A percentile compares a stretch with the other conserved stretches of the same genome.
Evolutionary conservation across 2,329 filamentous ascomycete species (phyloP).

Genomic region (Colletotrichum musae): DNA sequence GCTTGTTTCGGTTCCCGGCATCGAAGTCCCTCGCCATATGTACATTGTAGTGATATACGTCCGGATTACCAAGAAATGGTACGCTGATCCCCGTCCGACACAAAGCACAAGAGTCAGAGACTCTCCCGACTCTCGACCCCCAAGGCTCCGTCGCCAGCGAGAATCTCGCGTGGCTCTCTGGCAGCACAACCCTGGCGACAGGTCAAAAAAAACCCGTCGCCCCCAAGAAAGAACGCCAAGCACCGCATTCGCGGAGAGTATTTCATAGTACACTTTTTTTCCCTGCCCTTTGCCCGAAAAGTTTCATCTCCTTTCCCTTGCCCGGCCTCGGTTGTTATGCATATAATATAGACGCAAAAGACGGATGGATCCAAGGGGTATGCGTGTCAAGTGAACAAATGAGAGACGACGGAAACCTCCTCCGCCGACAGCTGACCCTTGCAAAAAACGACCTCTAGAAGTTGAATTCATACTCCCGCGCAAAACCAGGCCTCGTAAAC

Average conservation of each 20-base stretch:
- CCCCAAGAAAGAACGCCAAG: constrained; percentile 36
- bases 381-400: constrained; percentile 39
- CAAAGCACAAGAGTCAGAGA: background rate
- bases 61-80: constrained; percentile 35
- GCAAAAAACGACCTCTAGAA: constrained; percentile 27
- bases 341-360: constrained; percentile 42
- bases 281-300: constrained; percentile 24
- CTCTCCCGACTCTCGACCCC: background rate
- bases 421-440: constrained; percentile 11
- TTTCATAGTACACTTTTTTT: constrained; percentile 37
- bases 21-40: constrained; percentile 26
- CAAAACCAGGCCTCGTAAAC: constrained; percentile 16
- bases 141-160: constrained; percentile 1
- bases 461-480: constrained; percentile 34
- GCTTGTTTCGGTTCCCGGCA: constrained; percentile 17
- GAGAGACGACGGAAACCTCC: constrained; percentile 23
- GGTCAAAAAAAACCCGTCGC: constrained; percentile 8
- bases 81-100: background rate
- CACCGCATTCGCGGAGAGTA: constrained; percentile 27
- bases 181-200: constrained; percentile 4
- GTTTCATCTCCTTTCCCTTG: constrained; percentile 31
- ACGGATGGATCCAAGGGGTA: constrained; percentile 41
- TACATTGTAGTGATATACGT: constrained; percentile 36
- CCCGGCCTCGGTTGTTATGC: constrained; percentile 32
- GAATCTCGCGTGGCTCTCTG: background rate